Evolutionary conservation across 305 asterid species (phyloP).

Genomic region (Fraxinus sp.): DNA sequence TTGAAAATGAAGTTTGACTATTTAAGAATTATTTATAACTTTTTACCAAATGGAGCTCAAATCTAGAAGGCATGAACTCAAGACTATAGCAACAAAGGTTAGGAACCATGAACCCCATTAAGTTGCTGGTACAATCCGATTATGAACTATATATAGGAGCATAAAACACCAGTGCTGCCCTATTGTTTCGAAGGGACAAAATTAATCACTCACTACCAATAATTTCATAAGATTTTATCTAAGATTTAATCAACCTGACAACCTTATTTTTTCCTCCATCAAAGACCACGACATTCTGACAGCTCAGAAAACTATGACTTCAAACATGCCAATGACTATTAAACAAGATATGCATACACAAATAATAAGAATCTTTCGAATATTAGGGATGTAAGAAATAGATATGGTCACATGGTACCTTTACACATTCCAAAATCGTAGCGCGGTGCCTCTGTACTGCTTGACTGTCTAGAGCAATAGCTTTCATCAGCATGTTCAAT

Average conservation of each 20-base stretch:
- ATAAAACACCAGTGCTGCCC: background rate
- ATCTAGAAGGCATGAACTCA: slow-evolving; percentile 5
- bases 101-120: background rate
- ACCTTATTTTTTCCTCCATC: background rate
- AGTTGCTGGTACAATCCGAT: background rate
- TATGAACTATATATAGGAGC: background rate
- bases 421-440: slow-evolving; percentile 93
- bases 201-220: background rate
- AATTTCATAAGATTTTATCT: background rate
- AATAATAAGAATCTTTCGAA: slow-evolving; percentile 10
- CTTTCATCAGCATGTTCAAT: slow-evolving; percentile 96
- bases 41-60: background rate
- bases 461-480: slow-evolving; percentile 84
- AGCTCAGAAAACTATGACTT: background rate
- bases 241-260: background rate
- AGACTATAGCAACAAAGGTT: background rate
- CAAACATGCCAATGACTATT: background rate
- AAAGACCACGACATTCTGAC: background rate
- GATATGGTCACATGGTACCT: slow-evolving; percentile 49
- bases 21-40: background rate
- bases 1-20: background rate
- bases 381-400: slow-evolving; percentile 5
- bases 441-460: slow-evolving; percentile 98
- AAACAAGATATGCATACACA: background rate
- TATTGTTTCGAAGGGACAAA: background rate